Conservation (phyloP, 805 yeast genomes). For the Yamadazyma akitaensis region DNA sequence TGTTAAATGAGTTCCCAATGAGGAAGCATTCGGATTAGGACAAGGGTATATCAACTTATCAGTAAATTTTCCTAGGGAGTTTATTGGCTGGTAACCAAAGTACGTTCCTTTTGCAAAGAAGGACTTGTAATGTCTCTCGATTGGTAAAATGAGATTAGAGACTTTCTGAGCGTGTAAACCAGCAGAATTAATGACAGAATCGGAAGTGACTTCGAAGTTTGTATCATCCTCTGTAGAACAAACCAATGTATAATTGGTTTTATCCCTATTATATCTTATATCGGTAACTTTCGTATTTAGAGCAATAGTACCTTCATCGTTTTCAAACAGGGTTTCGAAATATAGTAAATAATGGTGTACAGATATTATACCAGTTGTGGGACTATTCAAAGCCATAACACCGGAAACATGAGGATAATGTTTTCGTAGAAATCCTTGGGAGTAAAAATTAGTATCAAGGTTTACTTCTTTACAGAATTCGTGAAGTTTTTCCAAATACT, state of each 20-base stretch:
- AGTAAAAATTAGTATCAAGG: slow-evolving; percentile 56
- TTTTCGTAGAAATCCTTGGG: slow-evolving; percentile 39
- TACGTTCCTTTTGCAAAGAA: slow-evolving; percentile 86
- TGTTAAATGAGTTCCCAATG: slow-evolving; percentile 86
- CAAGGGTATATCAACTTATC: slow-evolving; percentile 65
- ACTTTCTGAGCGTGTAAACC: slow-evolving; percentile 75
- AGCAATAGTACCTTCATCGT: slow-evolving; percentile 61
- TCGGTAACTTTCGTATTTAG: slow-evolving; percentile 55
- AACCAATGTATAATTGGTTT: slow-evolving; percentile 21
- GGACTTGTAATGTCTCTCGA: slow-evolving; percentile 52
- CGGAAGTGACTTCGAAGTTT: slow-evolving; percentile 37
- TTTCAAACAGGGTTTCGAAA: slow-evolving; percentile 51
- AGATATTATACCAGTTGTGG: slow-evolving; percentile 80
- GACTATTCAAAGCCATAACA: slow-evolving; percentile 60
- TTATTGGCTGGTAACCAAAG: slow-evolving; percentile 51
- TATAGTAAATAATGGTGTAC: slow-evolving; percentile 74
- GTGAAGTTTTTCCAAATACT: slow-evolving; percentile 53
- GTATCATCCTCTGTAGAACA: slow-evolving; percentile 25
- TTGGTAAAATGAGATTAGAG: slow-evolving; percentile 67
- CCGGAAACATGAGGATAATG: slow-evolving; percentile 71
- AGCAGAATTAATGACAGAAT: slow-evolving; percentile 69
- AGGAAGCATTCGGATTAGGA: slow-evolving; percentile 61
- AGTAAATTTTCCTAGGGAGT: slow-evolving; percentile 38
- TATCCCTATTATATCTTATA: slow-evolving; percentile 22
- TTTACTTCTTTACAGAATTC: slow-evolving; percentile 47